Evolutionary conservation across 2,329 filamentous ascomycete genomes (phyloP), one percentile per base, ranked within the genome.

Genomic region (Lachnellula suecica): DNA sequence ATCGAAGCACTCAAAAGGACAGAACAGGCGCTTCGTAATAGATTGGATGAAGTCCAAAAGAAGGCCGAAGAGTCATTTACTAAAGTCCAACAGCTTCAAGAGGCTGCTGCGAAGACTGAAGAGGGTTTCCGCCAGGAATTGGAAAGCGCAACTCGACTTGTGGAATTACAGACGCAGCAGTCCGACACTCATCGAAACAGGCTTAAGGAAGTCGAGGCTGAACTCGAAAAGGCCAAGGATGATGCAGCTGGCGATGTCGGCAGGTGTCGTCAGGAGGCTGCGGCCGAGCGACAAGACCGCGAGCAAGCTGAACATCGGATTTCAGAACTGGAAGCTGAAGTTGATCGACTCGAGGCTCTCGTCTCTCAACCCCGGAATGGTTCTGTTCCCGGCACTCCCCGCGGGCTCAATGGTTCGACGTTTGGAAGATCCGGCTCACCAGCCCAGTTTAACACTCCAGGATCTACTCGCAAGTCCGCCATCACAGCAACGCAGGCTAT

Each of bases 41-140:
- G 91, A 35, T 77, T 97, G 27, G 88, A 92, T 24, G 89, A 94
- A 53, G 79, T 95, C 42, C 89, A 93, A 65, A 82, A 87, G 65
- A 96, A 94, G 73, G 86, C 89, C 1, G 92, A 97, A 54, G 90
- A 97, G 53, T 84, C 88, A 5, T 81, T 96, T 41, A 76, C 82
- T 40, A 91, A 87, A 65, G 84, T 96, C 25, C 91, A 97, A 65
- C 87, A 91, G 67, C 80, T 97, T 29, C 87, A 94, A 65, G 91
- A 96, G 66, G 83, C 89, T 19, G 87, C 88, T 23, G 87, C 89
- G 2, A 83, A 89, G 49, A 85, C 85, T n/a, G 86, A 96, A 56
- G 88, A 97, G 67, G 87, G 87, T 55, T 95, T 94, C 76, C 85
- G 87, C 62, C 85, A 92, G 51, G 92, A 97, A 68, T 78, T 96